Evolutionary conservation across 345 rosid species (phyloP).

Genomic region (Eucalyptus brandiana): DNA sequence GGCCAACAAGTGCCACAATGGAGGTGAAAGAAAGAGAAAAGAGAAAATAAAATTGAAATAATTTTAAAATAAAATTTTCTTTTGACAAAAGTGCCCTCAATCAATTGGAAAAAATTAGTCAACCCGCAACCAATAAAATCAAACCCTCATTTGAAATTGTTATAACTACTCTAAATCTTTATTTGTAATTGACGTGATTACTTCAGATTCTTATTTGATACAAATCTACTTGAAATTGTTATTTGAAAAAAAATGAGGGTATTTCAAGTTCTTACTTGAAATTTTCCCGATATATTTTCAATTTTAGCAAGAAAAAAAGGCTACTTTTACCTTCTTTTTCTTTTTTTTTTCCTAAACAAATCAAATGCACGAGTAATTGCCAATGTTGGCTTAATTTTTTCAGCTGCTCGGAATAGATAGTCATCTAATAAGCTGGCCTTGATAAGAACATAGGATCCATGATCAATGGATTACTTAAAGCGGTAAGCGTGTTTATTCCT

Average conservation of each 20-base stretch:
- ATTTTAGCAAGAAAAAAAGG: background rate
- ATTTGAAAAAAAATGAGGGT: too few species aligned
- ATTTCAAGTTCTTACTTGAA: too few species aligned
- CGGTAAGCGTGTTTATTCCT: background rate
- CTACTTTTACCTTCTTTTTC: background rate
- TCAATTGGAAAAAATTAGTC: too few species aligned
- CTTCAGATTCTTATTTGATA: too few species aligned
- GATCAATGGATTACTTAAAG: background rate
- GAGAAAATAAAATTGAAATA: too few species aligned
- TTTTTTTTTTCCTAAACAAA: background rate
- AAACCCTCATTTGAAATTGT: too few species aligned
- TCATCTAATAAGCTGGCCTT: background rate
- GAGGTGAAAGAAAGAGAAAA: too few species aligned
- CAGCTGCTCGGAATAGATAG: background rate
- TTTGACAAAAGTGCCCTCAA: too few species aligned
- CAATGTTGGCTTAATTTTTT: background rate
- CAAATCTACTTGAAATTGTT: too few species aligned
- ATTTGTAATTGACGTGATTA: fast-evolving
- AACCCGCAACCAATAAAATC: fast-evolving
- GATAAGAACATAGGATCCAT: background rate
- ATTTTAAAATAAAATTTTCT: too few species aligned
- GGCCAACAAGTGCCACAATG: too few species aligned
- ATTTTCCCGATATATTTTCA: background rate
- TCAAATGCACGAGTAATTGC: background rate
- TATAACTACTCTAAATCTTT: fast-evolving